Evolutionary conservation across 2,329 filamentous ascomycete species (phyloP), one percentile per base, ranked within the genome.

Genomic region (Metarhizium humberi): DNA sequence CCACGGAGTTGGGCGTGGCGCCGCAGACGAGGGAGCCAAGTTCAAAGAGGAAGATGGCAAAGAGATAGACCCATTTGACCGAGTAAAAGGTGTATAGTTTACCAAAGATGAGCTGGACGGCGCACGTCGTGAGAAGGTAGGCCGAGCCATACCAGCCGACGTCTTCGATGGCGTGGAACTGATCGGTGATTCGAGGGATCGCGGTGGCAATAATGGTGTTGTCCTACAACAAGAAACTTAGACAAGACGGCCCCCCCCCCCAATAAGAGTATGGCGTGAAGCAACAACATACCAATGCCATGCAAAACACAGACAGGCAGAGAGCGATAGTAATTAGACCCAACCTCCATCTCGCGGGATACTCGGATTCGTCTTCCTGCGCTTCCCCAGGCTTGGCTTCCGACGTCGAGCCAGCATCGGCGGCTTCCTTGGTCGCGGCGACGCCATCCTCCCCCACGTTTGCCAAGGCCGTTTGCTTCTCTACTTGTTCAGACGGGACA

Each of bases 61-160:
- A 46, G n/a, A 67, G 58, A 50, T 66, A 66, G 18, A 63, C 59
- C 43, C 52, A 46, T 51, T 68, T 69, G 55, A 66, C 59, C 6
- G 63, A 60, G 32, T 60, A 74, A 56, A 75, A 73, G n/a, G 69
- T 74, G 58, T 75, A 77, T 34, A 75, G 56, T 49, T 72, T 74
- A 10, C 70, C 71, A 53, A 68, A 69, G 3, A 69, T 60, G 6
- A 72, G 62, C 55, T 73, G 69, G 20, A 71, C 66, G 0, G 70
- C 67, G 53, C 68, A 66, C 14, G 67, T 67, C n/a, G 72, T 70
- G 43, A 76, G 67, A 42, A 74, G 62, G 55, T 73, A 73, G 50
- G 56, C 54, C 3, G 53, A 55, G 51, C 54, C 56, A 43, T 57
- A 57, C 56, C 56, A 57, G 36, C 56, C 56, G 14, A 57, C 54